Base-by-base conservation (phyloP, 1,284 basidiomycete species). In the Phenoliferia sp. region DNA sequence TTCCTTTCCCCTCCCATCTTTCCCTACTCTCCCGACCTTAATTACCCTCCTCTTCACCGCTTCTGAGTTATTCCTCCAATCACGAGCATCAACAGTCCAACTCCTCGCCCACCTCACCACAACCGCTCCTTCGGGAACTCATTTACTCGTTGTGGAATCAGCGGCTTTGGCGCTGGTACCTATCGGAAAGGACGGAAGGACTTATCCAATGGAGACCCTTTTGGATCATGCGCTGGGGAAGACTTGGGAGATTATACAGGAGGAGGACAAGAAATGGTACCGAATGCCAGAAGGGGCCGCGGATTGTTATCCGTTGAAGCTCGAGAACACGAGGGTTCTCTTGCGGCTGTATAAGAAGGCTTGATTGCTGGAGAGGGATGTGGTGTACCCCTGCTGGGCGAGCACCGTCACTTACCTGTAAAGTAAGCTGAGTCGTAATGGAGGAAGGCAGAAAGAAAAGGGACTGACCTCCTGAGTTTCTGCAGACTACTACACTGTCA, bases 31-130 rank as follows among this genome's bases (percentile, higher is more conserved):
- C 61, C 62, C 31, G 52, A 44, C 39, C 39, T 36, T 74, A 26
- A 58, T 72, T 58, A 72, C 73, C 35, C 69, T 74, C 60, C 60
- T 61, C 56, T 74, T 68, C 69, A 72, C 73, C 22, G 66, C 69
- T 58, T 66, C 71, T 16, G 73, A 74, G 34, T 67, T 74, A 16
- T 60, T 74, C 54, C 66, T 74, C 29, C 70, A 74, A 50, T 72
- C 73, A 7, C 70, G 71, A n/a, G 2, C 57, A 12, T 33, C 59
- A 31, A 72, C 71, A 10, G 63, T 74, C 9, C 58, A 67, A 33
- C 56, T 74, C 57, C 66, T 74, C 57, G 60, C 67, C 15, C 32
- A 52, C 28, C 34, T 73, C 36, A 64, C 61, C 22, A 28, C 36
- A 12, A 44, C 34, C 3, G 34, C 59, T 3, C 50, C 57, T 0